phyloP scores from a whole-genome alignment of 768 basidiomycete genomes.

The Panaeolus papilionaceus region DNA sequence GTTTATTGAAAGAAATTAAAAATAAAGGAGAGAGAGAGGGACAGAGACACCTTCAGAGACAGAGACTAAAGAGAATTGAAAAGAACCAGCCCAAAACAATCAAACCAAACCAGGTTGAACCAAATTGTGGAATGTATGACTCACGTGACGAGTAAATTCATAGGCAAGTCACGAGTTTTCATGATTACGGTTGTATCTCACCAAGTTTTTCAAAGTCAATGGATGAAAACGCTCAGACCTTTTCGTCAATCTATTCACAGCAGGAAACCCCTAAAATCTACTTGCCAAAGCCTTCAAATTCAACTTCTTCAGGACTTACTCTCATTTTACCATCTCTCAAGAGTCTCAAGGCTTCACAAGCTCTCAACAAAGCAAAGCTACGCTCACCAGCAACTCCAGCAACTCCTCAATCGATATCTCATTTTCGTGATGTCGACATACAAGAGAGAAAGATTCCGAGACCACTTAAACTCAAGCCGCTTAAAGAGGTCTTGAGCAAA shows the following conservation, averaged over 20 bases:
- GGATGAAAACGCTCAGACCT: conserved; percentile 35
- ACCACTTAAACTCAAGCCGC: conserved; percentile 77
- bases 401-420: conserved; percentile 26
- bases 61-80: background rate
- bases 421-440: conserved; percentile 36
- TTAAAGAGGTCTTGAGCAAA: conserved; percentile 75
- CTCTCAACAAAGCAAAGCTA: conserved; percentile 51
- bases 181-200: conserved; percentile 30
- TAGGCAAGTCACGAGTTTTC: conserved; percentile 29
- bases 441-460: conserved; percentile 54
- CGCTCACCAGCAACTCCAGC: conserved; percentile 30
- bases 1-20: background rate
- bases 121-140: background rate
- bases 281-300: conserved; percentile 34
- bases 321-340: conserved; percentile 74
- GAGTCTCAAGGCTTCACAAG: conserved; percentile 62
- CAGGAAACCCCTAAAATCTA: conserved; percentile 34
- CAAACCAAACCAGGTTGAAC: conserved; percentile 22
- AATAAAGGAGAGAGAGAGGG: background rate
- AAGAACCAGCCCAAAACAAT: background rate
- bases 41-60: background rate
- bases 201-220: conserved; percentile 31
- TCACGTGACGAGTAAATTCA: conserved; percentile 17
- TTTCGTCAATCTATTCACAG: conserved; percentile 35
- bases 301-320: conserved; percentile 57